A percentile compares a stretch with the other conserved stretches of the same genome.
Conservation (phyloP, 129 eudicot genomes). For the Glebionis coronaria region DNA sequence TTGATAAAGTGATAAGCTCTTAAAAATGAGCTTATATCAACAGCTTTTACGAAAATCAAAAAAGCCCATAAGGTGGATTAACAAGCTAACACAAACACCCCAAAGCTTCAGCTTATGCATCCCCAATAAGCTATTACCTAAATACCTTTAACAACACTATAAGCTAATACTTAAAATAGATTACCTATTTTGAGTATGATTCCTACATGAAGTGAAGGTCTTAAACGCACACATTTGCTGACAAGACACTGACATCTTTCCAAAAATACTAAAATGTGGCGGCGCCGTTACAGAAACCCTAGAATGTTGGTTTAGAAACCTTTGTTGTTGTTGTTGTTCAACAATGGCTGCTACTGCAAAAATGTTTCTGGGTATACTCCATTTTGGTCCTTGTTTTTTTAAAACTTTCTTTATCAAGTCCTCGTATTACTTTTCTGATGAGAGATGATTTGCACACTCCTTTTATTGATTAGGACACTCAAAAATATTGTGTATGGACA, state of each 20-base stretch:
- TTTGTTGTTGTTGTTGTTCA: neutral
- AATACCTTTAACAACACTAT: no score
- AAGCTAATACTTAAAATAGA: no score
- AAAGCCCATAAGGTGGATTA: no score
- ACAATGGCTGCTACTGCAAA: conserved; percentile 9
- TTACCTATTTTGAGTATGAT: neutral
- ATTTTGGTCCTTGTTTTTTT: neutral
- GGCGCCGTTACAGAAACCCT: conserved; percentile 13
- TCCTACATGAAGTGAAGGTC: conserved; percentile 22
- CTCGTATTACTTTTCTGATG: neutral
- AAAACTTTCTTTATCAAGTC: neutral
- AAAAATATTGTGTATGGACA: no score
- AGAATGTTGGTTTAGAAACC: neutral
- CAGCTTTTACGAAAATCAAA: no score
- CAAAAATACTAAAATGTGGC: conserved; percentile 16
- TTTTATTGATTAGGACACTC: no score
- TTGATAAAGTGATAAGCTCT: no score
- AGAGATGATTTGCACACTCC: no score
- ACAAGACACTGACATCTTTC: conserved; percentile 22
- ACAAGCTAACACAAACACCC: no score
- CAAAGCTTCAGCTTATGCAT: no score
- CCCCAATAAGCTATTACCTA: no score
- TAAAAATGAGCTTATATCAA: no score
- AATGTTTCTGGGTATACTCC: neutral
- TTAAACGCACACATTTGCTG: conserved; percentile 31